phyloP scores from a whole-genome alignment of 2,329 filamentous ascomycete species.

The Ophiostoma pallidulum region DNA sequence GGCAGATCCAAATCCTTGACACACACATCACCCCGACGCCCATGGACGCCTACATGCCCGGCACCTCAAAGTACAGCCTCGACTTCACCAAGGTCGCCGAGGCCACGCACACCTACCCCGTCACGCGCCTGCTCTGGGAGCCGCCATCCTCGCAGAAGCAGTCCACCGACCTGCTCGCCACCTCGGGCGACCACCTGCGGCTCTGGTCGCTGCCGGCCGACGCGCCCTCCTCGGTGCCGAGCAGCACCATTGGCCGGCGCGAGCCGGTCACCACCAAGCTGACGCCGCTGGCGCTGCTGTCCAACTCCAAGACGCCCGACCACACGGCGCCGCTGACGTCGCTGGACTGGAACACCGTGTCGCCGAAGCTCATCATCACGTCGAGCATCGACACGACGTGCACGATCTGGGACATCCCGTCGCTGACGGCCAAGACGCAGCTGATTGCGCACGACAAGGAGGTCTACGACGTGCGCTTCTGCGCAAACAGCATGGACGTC shows the following conservation, averaged over 20 bases:
- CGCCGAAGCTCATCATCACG: conserved; percentile 93
- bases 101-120: conserved; percentile 94
- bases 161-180: conserved; percentile 87
- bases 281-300: conserved; percentile 83
- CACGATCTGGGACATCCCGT: conserved; percentile 99
- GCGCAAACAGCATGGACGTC: conserved; percentile 95
- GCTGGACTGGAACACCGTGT: conserved; percentile 96
- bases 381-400: conserved; percentile 98
- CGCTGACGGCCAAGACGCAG: conserved; percentile 94
- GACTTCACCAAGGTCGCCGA: conserved; percentile 93
- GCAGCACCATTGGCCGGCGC: conserved; percentile 34
- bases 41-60: conserved; percentile 58
- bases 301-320: conserved; percentile 96
- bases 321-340: conserved; percentile 95
- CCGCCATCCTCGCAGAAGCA: conserved; percentile 91
- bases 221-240: conserved; percentile 45
- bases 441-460: conserved; percentile 98
- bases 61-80: conserved; percentile 62
- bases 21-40: conserved; percentile 67
- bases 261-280: conserved; percentile 62
- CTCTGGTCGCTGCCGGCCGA: conserved; percentile 84
- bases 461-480: conserved; percentile 96
- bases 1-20: conserved; percentile 91
- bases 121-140: conserved; percentile 92
- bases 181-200: conserved; percentile 86